These are phyloP conservation scores for Sanghuangporus weigelae DNA, from an alignment of 1,284 basidiomycete genomes.

Conservation along the genomic window DNA sequence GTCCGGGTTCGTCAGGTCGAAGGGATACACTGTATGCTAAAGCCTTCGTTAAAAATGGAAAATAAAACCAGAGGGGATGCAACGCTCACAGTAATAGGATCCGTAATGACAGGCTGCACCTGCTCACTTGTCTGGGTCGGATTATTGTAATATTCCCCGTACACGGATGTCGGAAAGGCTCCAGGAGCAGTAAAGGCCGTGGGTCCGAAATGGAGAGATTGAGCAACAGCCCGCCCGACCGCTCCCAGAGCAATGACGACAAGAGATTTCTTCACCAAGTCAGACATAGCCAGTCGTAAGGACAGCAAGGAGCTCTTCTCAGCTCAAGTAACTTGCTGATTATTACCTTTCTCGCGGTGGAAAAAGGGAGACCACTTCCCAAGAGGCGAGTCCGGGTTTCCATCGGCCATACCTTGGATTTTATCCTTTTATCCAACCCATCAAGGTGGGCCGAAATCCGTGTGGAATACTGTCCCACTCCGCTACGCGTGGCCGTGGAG, in stretches of 20 bases:
- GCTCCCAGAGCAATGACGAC: neutral
- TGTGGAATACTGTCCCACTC: neutral
- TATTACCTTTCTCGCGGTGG: neutral
- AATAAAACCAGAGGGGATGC: conserved; percentile 1
- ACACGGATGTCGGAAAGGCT: conserved; percentile 59
- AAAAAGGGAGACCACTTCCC: neutral
- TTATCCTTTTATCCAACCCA: neutral
- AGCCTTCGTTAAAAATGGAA: conserved; percentile 1
- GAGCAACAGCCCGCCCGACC: neutral
- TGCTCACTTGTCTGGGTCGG: conserved; percentile 65
- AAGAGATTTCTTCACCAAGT: neutral
- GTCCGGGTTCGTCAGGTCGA: conserved; percentile 52
- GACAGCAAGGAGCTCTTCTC: neutral
- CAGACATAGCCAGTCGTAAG: neutral
- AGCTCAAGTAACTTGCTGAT: neutral
- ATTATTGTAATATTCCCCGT: conserved; percentile 56
- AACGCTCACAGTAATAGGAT: conserved; percentile 50
- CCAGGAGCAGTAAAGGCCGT: conserved; percentile 54
- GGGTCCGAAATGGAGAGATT: conserved; percentile 24
- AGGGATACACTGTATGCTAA: conserved; percentile 37
- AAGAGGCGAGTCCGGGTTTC: neutral
- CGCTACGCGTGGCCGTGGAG: neutral
- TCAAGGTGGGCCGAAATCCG: neutral
- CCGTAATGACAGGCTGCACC: conserved; percentile 65
- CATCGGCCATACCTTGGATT: neutral